Evolutionary conservation across 2,329 filamentous ascomycete genomes (phyloP).

Genomic region (Colletotrichum camelliae): DNA sequence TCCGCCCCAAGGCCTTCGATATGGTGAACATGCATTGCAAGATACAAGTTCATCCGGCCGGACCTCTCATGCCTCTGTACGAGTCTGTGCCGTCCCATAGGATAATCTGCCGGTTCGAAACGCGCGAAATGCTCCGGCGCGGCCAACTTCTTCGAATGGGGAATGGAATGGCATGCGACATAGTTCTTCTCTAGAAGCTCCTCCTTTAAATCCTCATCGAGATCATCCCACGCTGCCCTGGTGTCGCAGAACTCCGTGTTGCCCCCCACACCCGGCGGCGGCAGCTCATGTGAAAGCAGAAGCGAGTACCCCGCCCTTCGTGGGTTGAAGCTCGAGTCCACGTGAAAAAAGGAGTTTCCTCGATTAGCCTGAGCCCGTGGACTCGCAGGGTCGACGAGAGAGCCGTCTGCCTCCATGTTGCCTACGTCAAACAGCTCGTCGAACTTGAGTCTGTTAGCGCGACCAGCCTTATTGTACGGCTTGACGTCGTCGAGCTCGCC

Average conservation of each 20-base stretch:
- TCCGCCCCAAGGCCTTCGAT: neutral
- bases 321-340: slow-evolving; percentile 60
- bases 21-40: neutral
- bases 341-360: slow-evolving; percentile 58
- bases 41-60: neutral
- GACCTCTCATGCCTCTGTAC: neutral
- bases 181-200: slow-evolving; percentile 44
- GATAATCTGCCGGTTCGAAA: slow-evolving; percentile 42
- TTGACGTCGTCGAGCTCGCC: slow-evolving; percentile 55
- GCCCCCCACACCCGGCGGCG: slow-evolving; percentile 51
- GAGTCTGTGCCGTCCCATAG: slow-evolving; percentile 6
- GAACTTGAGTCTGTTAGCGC: slow-evolving; percentile 50
- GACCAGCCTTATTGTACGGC: slow-evolving; percentile 51
- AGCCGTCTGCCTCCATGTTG: slow-evolving; percentile 56
- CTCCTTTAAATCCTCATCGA: slow-evolving; percentile 37
- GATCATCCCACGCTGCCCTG: slow-evolving; percentile 52
- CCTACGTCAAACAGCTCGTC: slow-evolving; percentile 63
- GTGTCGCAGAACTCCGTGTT: slow-evolving; percentile 60
- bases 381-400: slow-evolving; percentile 35
- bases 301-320: slow-evolving; percentile 57
- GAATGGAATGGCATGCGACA: slow-evolving; percentile 54
- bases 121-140: slow-evolving; percentile 52
- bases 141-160: slow-evolving; percentile 56
- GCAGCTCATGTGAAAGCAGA: slow-evolving; percentile 53
- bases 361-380: neutral